These are phyloP conservation scores for Botrytis elliptica DNA, from an alignment of 2,329 filamentous ascomycete species.

Conservation along the genomic window DNA sequence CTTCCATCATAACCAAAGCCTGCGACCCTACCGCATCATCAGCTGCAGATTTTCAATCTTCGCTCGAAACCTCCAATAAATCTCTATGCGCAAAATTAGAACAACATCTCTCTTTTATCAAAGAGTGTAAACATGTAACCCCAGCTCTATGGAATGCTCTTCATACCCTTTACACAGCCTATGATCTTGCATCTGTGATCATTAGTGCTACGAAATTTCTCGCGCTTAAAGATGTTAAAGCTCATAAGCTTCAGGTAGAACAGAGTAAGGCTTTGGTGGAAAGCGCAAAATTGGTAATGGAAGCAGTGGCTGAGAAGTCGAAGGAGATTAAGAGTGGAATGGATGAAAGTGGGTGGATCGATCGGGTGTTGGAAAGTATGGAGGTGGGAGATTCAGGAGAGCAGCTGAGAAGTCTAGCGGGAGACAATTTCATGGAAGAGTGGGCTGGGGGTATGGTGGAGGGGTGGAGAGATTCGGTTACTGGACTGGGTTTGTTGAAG, in stretches of 20 bases:
- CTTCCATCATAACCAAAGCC: conserved; percentile 28
- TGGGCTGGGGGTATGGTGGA: conserved; percentile 39
- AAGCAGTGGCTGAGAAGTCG: conserved; percentile 29
- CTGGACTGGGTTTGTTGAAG: conserved; percentile 35
- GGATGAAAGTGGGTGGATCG: conserved; percentile 40
- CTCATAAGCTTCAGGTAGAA: conserved; percentile 27
- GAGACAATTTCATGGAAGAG: conserved; percentile 38
- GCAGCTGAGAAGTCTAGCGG: conserved; percentile 30
- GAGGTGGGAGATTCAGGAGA: conserved; percentile 22
- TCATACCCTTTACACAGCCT: conserved; percentile 35
- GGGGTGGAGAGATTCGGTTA: conserved; percentile 38
- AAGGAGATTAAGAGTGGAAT: conserved; percentile 33
- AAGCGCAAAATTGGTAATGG: conserved; percentile 25
- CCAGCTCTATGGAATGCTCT: conserved; percentile 24
- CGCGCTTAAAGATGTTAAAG: conserved; percentile 23
- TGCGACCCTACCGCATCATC: conserved; percentile 24
- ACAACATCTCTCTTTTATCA: conserved; percentile 19
- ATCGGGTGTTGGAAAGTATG: conserved; percentile 34
- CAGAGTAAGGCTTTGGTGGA: conserved; percentile 23
- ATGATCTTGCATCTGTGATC: conserved; percentile 32
- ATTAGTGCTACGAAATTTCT: conserved; percentile 30
- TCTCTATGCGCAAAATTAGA: conserved; percentile 26
- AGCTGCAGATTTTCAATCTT: not conserved
- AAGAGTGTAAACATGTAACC: not conserved
- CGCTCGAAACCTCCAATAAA: conserved; percentile 28